Evolutionary conservation across 306 rosid species (phyloP).

Genomic region (Mimosa pudica): DNA sequence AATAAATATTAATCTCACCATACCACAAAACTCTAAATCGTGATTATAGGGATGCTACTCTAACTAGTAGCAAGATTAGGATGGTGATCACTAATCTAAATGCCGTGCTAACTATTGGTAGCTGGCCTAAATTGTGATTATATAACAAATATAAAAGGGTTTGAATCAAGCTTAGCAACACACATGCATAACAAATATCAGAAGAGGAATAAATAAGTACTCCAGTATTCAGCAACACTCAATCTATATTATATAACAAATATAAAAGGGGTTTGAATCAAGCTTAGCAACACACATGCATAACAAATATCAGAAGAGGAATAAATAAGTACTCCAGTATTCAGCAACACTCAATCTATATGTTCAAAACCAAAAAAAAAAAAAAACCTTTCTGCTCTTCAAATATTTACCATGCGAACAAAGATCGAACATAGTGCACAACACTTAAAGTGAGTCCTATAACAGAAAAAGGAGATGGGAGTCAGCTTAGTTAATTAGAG

Average conservation of each 20-base stretch:
- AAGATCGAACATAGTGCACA: background rate
- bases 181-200: background rate
- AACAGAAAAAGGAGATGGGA: no score
- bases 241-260: background rate
- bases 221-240: background rate
- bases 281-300: background rate
- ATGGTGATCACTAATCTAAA: no score
- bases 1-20: background rate
- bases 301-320: background rate
- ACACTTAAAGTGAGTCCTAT: background rate
- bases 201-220: background rate
- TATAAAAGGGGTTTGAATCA: background rate
- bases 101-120: no score
- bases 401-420: background rate
- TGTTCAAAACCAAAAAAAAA: background rate
- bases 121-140: background rate
- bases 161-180: background rate
- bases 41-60: no score
- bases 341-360: background rate
- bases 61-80: no score
- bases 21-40: background rate
- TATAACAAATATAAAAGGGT: background rate
- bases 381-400: background rate
- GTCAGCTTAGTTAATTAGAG: no score
- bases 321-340: background rate